phyloP scores from a whole-genome alignment of 805 yeast species.

The Cyberlindnera euphorbiiphila region DNA sequence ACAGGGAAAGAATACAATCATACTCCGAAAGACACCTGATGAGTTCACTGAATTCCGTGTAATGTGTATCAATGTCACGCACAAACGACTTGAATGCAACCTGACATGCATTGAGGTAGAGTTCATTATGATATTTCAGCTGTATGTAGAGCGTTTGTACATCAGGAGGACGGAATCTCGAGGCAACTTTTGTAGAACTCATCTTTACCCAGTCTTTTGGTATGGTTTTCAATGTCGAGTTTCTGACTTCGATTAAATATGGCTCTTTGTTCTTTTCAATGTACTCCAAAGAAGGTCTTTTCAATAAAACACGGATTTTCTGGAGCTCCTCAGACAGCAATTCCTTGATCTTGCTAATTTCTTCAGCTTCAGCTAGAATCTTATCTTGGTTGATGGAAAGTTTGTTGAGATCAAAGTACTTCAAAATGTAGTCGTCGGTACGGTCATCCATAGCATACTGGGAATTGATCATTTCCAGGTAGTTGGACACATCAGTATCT shows the following conservation, averaged over 20 bases:
- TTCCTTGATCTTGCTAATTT: conserved; percentile 38
- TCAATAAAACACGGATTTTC: conserved; percentile 40
- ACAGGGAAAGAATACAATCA: conserved; percentile 71
- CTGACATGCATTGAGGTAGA: conserved; percentile 26
- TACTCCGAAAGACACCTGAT: conserved; percentile 54
- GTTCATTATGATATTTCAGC: conserved; percentile 58
- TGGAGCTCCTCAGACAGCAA: conserved; percentile 52
- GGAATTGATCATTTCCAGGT: conserved; percentile 48
- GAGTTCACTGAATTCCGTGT: conserved; percentile 45
- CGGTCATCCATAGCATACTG: conserved; percentile 47
- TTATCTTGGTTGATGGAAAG: conserved; percentile 35
- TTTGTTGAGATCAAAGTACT: conserved; percentile 37
- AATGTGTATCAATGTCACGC: conserved; percentile 38
- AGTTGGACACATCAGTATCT: conserved; percentile 30
- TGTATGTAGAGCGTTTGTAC: conserved; percentile 47
- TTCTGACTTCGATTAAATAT: conserved; percentile 72
- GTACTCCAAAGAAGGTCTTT: conserved; percentile 55
- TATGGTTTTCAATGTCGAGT: conserved; percentile 44
- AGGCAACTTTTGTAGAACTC: conserved; percentile 61
- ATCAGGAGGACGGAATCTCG: conserved; percentile 69
- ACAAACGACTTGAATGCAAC: conserved; percentile 47
- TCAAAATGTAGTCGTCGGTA: conserved; percentile 43
- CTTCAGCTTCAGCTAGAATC: conserved; percentile 41
- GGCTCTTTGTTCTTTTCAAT: conserved; percentile 60
- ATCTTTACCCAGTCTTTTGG: conserved; percentile 79